Evolutionary conservation across 306 rosid genomes (phyloP).

Genomic region (Potentilla sterilis): DNA sequence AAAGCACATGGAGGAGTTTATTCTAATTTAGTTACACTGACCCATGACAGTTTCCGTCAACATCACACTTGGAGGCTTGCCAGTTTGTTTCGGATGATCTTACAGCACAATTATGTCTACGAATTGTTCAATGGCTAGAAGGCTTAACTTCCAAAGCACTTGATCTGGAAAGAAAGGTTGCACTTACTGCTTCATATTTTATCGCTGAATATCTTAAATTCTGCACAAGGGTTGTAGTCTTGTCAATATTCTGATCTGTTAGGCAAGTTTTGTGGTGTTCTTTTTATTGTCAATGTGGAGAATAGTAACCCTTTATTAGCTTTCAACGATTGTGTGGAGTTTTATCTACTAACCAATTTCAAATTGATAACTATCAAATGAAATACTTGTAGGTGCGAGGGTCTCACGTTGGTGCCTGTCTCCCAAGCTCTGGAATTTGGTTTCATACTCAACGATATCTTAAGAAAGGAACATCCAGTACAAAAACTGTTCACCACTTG

Average conservation of each 20-base stretch:
- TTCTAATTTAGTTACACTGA: constrained; percentile 32
- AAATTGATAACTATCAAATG: constrained; percentile 20
- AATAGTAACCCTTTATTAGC: neutral
- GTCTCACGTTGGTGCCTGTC: constrained; percentile 90
- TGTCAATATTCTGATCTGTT: constrained; percentile 4
- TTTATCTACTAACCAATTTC: neutral
- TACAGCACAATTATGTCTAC: constrained; percentile 80
- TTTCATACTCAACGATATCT: constrained; percentile 83
- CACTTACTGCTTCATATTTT: constrained; percentile 19
- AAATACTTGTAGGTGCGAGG: constrained; percentile 68
- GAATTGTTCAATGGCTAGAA: constrained; percentile 97
- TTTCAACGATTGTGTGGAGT: constrained; percentile 6
- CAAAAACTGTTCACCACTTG: constrained; percentile 73
- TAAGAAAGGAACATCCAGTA: constrained; percentile 59
- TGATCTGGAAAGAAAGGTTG: constrained; percentile 88
- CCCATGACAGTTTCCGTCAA: constrained; percentile 64
- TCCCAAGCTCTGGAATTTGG: constrained; percentile 92
- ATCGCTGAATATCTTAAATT: constrained; percentile 15
- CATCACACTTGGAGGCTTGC: constrained; percentile 87
- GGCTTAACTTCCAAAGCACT: constrained; percentile 89
- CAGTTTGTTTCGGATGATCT: constrained; percentile 82
- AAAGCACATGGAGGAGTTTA: neutral
- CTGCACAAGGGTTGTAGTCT: neutral
- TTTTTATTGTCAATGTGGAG: neutral
- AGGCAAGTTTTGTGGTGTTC: neutral